A percentile compares a stretch with the other conserved stretches of the same genome.
Evolutionary conservation across 768 basidiomycete species (phyloP).

Genomic region (Lactarius tabidus): DNA sequence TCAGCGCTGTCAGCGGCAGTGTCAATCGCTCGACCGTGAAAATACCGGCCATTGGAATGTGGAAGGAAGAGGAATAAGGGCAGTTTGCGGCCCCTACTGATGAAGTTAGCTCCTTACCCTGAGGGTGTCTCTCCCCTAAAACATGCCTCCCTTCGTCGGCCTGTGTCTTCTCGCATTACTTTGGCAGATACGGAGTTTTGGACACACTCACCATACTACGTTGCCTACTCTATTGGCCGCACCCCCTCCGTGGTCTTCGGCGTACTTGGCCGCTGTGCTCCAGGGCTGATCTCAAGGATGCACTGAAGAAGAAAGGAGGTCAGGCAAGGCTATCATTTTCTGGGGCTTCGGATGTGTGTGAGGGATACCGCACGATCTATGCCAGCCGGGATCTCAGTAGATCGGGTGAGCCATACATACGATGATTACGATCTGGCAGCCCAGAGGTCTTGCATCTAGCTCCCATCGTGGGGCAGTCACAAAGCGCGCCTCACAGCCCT

Average conservation of each 20-base stretch:
- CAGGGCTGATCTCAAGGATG: neutral
- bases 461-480: neutral
- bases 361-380: conserved; percentile 1
- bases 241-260: neutral
- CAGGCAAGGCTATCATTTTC: neutral
- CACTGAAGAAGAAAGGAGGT: neutral
- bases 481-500: neutral
- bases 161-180: neutral
- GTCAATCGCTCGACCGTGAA: neutral
- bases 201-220: neutral
- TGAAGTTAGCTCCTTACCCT: neutral
- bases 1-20: neutral
- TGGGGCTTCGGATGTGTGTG: neutral
- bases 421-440: neutral
- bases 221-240: neutral
- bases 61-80: neutral
- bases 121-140: neutral
- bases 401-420: too few species aligned
- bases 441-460: too few species aligned
- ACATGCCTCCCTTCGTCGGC: conserved; percentile 1
- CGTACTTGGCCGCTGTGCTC: neutral
- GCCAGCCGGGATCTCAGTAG: neutral
- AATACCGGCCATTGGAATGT: too few species aligned
- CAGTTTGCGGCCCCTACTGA: neutral
- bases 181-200: neutral